phyloP scores from a whole-genome alignment of 345 rosid species.

The Combretum micranthum region DNA sequence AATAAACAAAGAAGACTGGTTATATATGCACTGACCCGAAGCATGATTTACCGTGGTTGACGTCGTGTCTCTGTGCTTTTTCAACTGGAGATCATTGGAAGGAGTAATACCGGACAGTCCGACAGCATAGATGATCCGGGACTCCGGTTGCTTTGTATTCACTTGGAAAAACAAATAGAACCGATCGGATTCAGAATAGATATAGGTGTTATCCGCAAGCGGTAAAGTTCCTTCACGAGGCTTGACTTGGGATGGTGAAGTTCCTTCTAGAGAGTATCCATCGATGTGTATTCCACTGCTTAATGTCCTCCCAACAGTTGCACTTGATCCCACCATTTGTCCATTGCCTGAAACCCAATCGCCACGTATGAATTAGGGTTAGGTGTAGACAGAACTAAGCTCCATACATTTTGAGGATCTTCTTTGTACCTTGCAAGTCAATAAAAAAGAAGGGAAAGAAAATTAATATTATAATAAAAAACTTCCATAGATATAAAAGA shows the following conservation, averaged over 20 bases:
- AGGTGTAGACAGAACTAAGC: conserved; percentile 66
- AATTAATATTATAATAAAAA: too few relatives aligned
- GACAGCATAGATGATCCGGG: conserved; percentile 42
- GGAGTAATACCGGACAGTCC: conserved; percentile 52
- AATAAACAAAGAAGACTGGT: not conserved
- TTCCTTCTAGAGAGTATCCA: conserved; percentile 40
- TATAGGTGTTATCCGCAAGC: conserved; percentile 24
- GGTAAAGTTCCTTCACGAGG: conserved; percentile 50
- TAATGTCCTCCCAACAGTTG: conserved; percentile 73
- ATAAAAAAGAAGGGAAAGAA: too few relatives aligned
- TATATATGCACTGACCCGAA: conserved; percentile 47
- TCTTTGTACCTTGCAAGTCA: conserved; percentile 37
- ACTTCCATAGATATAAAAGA: too few relatives aligned
- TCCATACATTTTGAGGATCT: conserved; percentile 42
- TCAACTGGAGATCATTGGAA: conserved; percentile 23
- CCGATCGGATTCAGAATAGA: conserved; percentile 44
- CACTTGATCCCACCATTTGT: conserved; percentile 62
- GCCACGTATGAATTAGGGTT: conserved; percentile 36
- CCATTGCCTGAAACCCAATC: conserved; percentile 67
- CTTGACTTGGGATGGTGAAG: conserved; percentile 26
- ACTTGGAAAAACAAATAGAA: conserved; percentile 63
- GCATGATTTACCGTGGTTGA: conserved; percentile 44
- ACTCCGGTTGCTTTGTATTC: conserved; percentile 29
- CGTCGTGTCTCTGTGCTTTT: conserved; percentile 39
- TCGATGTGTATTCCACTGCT: conserved; percentile 21